These are phyloP conservation scores for Flueggea neowawraea DNA, from an alignment of 441 rosid species.

Conservation along the genomic window DNA sequence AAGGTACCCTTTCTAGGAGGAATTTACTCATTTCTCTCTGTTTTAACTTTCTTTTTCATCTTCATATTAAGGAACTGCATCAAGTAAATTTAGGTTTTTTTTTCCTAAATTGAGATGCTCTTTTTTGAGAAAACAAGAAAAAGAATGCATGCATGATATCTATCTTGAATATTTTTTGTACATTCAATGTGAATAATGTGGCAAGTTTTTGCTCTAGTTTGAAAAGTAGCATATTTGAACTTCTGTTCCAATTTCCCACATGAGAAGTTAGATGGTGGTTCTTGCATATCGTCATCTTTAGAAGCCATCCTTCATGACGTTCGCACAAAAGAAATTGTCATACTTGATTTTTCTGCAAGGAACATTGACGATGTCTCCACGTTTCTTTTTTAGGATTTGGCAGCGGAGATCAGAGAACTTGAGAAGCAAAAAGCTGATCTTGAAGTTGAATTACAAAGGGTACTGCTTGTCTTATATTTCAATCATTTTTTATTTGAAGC, in stretches of 20 bases:
- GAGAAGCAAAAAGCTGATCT: constrained; percentile 69
- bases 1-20: constrained; percentile 44
- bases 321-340: background rate
- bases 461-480: constrained; percentile 2
- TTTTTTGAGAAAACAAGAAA: too few species aligned
- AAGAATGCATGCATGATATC: too few species aligned
- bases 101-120: too few species aligned
- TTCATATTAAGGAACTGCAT: background rate
- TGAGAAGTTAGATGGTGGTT: too few species aligned
- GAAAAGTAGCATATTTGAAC: too few species aligned
- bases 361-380: constrained; percentile 1
- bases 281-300: too few species aligned
- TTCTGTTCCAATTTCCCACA: too few species aligned
- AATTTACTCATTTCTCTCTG: background rate
- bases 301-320: too few species aligned
- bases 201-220: too few species aligned
- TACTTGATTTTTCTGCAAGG: background rate
- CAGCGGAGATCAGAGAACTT: constrained; percentile 53
- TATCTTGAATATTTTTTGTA: too few species aligned
- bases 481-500: constrained; percentile 2
- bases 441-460: constrained; percentile 75
- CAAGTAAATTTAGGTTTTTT: background rate
- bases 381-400: constrained; percentile 53
- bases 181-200: too few species aligned
- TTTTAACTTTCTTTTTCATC: background rate